Base-by-base conservation (phyloP, 2,329 filamentous ascomycete genomes). In the Talaromyces islandicus region DNA sequence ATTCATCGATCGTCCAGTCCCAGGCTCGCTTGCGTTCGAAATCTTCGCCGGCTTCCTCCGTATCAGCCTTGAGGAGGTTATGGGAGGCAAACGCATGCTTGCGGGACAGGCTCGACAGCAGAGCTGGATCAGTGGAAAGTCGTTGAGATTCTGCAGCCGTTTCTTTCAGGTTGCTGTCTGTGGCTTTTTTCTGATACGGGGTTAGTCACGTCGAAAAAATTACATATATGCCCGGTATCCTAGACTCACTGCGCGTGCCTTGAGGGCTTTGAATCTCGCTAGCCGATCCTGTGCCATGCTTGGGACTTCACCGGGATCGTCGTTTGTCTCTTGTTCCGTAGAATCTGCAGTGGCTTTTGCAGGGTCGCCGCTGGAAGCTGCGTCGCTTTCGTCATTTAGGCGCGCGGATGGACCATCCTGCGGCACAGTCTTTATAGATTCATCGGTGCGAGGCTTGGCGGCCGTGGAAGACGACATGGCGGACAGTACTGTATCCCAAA, bases 1-100 rank as follows among this genome's bases (percentile, higher is more conserved):
- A 90, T 77, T 99, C 94, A 65, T 99, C 94, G 7, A 93, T 81
- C 0, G 94, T 99, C 90, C 94, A 99, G 78, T 97, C 94, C 94
- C 94, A 99, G 1, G 94, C 94, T 46, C 94, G 88, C 78, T 97
- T 97, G 66, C 94, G 90, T 81, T 99, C 94, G 71, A 97, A 99
- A 74, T 97, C 94, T 59, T 90, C 91, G 35, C 92, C 92, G 0
- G 83, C 81, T 19, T 90, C 91, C 73, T 92, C 90, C 1, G 92
- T 88, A 69, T 97, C 92, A 4, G 92, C 91, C 79, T 96, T 96
- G 50, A 97, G 83, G 0, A 99, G 85, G 71, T 97, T 99, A 74
- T 97, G 91, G 6, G 89, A 87, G 21, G 94, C 93, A 66, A 94
- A 87, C 59, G 91, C 92, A 69, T 91, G 90, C 70, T 92, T 91